Evolutionary conservation across 2,329 filamentous ascomycete genomes (phyloP).

Genomic region (Arthroderma uncinatum): DNA sequence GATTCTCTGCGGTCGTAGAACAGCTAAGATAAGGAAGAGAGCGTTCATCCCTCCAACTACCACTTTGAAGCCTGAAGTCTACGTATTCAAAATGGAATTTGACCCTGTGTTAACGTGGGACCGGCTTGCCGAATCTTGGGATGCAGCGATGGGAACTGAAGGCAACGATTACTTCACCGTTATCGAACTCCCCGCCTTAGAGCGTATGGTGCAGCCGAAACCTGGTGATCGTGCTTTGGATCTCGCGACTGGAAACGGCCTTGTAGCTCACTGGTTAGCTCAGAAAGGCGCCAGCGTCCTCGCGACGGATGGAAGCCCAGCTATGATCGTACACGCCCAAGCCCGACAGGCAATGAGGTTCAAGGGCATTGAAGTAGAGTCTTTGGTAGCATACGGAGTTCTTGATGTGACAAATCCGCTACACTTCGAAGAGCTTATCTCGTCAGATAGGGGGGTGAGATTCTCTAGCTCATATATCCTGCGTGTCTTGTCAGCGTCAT

Average conservation of each 20-base stretch:
- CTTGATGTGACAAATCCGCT: constrained; percentile 32
- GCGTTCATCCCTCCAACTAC: too few species aligned
- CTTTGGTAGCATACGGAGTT: constrained; percentile 23
- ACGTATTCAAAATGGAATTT: not conserved
- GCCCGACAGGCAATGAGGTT: constrained; percentile 15
- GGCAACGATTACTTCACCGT: constrained; percentile 39
- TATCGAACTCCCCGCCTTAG: constrained; percentile 35
- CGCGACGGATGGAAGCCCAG: constrained; percentile 36
- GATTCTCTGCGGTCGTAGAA: too few species aligned
- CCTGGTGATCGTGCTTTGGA: constrained; percentile 32
- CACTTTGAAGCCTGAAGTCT: too few species aligned
- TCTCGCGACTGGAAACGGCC: constrained; percentile 42
- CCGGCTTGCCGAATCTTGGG: constrained; percentile 35
- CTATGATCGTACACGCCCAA: constrained; percentile 33
- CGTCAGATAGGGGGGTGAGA: constrained; percentile 6
- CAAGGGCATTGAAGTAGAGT: constrained; percentile 4
- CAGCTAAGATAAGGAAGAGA: too few species aligned
- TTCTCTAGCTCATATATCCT: not conserved
- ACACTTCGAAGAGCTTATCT: constrained; percentile 24
- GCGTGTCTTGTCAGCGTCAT: not conserved
- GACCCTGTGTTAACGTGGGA: constrained; percentile 27
- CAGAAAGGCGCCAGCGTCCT: constrained; percentile 28
- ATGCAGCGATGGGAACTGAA: constrained; percentile 29
- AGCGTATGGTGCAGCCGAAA: constrained; percentile 25
- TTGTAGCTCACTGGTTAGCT: constrained; percentile 38